phyloP scores from a whole-genome alignment of 371 early-diverging fungal species.

The Synchytrium microbalum region DNA sequence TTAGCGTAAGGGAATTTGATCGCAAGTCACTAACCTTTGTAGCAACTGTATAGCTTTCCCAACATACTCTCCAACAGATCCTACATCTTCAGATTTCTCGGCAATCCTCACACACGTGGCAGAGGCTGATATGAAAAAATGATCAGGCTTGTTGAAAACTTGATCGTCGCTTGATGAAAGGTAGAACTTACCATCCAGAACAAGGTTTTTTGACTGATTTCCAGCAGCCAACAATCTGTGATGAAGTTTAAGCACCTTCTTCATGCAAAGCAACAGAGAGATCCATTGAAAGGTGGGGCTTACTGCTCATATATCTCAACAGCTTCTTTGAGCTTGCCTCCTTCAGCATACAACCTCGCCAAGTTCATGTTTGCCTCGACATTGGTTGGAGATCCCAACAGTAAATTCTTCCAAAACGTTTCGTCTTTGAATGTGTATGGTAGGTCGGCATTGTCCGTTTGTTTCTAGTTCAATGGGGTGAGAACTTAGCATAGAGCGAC shows the following conservation, averaged over 20 bases:
- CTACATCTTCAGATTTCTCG: background rate
- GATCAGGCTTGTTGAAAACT: background rate
- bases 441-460: too few relatives aligned
- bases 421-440: too few relatives aligned
- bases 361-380: background rate
- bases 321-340: background rate
- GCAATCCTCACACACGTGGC: background rate
- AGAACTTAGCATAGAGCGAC: too few relatives aligned
- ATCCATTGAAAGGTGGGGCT: background rate
- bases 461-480: too few relatives aligned
- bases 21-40: background rate
- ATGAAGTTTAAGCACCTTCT: too few relatives aligned
- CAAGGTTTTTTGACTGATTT: background rate
- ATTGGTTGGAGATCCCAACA: too few relatives aligned
- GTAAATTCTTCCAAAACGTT: too few relatives aligned
- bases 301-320: background rate
- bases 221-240: background rate
- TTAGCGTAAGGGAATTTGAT: background rate
- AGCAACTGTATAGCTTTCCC: background rate
- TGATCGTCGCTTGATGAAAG: too few relatives aligned
- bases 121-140: background rate
- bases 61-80: background rate
- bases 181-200: background rate
- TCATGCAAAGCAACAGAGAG: too few relatives aligned
- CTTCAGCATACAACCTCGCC: background rate